A percentile compares a stretch with the other conserved stretches of the same genome.
These are phyloP conservation scores for Agaricus blazei DNA, from an alignment of 768 basidiomycete genomes.

Conservation along the genomic window DNA sequence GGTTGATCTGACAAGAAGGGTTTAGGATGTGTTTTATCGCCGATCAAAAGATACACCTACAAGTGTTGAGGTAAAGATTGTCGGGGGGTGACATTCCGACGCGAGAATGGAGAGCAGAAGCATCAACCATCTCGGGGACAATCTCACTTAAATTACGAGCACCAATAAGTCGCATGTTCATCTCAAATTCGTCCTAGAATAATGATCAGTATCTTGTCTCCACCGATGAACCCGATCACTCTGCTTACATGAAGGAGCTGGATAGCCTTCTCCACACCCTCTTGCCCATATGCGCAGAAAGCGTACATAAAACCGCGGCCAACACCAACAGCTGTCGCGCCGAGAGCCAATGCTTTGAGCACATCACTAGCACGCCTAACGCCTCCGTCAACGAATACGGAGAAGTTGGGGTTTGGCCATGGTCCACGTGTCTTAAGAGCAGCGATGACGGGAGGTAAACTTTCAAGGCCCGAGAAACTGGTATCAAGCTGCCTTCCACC, in stretches of 20 bases:
- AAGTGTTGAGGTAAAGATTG: constrained; percentile 8
- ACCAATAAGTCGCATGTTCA: constrained; percentile 93
- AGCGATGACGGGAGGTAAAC: constrained; percentile 80
- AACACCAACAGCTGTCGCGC: constrained; percentile 88
- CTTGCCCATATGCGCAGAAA: constrained; percentile 82
- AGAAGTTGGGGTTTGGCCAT: constrained; percentile 77
- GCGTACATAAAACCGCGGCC: constrained; percentile 88
- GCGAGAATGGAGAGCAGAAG: constrained; percentile 26
- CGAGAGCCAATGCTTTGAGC: constrained; percentile 81
- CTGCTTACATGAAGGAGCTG: constrained; percentile 65
- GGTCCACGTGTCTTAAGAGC: constrained; percentile 57
- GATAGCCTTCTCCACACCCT: constrained; percentile 80
- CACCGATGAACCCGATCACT: not conserved
- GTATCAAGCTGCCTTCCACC: constrained; percentile 77
- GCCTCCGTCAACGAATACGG: constrained; percentile 89
- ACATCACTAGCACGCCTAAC: constrained; percentile 88
- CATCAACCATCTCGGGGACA: constrained; percentile 87
- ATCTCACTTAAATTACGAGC: constrained; percentile 77
- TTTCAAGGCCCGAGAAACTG: constrained; percentile 82
- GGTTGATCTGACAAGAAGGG: constrained; percentile 15
- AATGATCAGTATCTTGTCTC: no score
- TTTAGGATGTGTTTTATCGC: not conserved
- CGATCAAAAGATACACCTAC: not conserved
- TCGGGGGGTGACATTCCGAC: constrained; percentile 6
- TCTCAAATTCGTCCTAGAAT: constrained; percentile 89